Evolutionary conservation across 176 grass and related monocot genomes (phyloP), one percentile per base, ranked within the genome.

Genomic region (Ensete ventricosum): DNA sequence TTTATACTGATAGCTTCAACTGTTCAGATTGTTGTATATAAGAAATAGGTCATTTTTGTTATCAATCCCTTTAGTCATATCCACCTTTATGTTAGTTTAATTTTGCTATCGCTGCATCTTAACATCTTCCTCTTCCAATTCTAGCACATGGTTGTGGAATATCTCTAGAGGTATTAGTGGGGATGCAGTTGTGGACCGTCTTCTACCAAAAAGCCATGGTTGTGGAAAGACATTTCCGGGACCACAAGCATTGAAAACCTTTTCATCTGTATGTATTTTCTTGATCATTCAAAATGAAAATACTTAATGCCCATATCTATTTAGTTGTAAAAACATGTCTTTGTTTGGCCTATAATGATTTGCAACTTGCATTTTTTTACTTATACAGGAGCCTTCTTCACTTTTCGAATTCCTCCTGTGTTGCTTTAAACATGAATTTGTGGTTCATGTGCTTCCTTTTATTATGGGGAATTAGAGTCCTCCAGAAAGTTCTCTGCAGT

Each of bases 211-310:
- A 81, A 98, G 94, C 69, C 94, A 93, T 12, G 90, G 88, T 54
- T 93, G 94, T 74, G 90, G 94, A 77, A 93, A 98, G 84, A 98
- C 94, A 83, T 98, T 98, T 98, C 90, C 94, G 55, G 94, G 94
- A n/a, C 90, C 90, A 54, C 88, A 83, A 84, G 80, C 94, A 80
- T 85, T 98, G 53, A 93, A 71, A 68, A 87, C 77, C 62, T 73
- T 64, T 10, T 50, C 25, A 71, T 76, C 86, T 84, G 86, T 93
- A 89, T 80, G 85, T 75, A 14, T 60, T n/a, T 53, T 53, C 68
- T 27, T 54, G 22, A 53, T 9, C 9, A 12, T 50, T 69, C 54
- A 22, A 20, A 19, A 70, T 50, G 19, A 8, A 20, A 20, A 65
- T 20, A 48, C 9, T 70, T 50, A 2, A 51, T 70, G 11, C 50